Evolutionary conservation across 2,329 filamentous ascomycete genomes (phyloP), one percentile per base, ranked within the genome.

Genomic region (Fonsecaea monophora): DNA sequence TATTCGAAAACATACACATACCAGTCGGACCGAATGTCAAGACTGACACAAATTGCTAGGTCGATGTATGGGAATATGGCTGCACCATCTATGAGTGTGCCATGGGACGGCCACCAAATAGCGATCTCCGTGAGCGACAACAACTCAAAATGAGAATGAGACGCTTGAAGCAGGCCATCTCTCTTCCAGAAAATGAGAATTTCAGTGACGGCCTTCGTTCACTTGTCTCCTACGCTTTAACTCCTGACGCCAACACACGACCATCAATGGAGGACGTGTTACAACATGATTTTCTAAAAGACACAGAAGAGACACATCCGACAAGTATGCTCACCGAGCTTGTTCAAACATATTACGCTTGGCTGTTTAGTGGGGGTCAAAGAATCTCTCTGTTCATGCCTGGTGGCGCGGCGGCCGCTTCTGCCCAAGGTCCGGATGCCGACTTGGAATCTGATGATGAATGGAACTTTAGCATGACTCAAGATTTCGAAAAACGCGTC

Each of bases 401-500:
- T 30, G 84, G 83, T 62, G 87, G 87, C 68, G 87, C 87, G 15
- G 82, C 82, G 15, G 83, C 83, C 12, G 86, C 87, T 37, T 82
- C 85, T 66, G 77, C 83, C 35, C 61, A 70, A 15, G 60, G 67
- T 30, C 81, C 83, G 34, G 81, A 79, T 40, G 72, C 74, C 12
- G 78, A 80, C 32, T 79, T 82, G 3, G 74, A 78, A 6, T 74
- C 80, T 0, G 79, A 82, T 3, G 84, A 86, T 48, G 85, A 87
- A 68, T 89, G 87, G 87, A 88, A 87, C 65, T 89, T 89, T 73
- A 89, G 86, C 71, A 87, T 86, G 4, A 88, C 86, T 2, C 85
- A 86, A 69, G 83, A 85, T 13, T 89, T 89, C 70, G 85, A 89
- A 68, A 78, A 81, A 64, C 74, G 82, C 38, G 82, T 83, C 57